Evolutionary conservation across 129 eudicot species (phyloP), one percentile per base, ranked within the genome.

Genomic region (Logfia minima): DNA sequence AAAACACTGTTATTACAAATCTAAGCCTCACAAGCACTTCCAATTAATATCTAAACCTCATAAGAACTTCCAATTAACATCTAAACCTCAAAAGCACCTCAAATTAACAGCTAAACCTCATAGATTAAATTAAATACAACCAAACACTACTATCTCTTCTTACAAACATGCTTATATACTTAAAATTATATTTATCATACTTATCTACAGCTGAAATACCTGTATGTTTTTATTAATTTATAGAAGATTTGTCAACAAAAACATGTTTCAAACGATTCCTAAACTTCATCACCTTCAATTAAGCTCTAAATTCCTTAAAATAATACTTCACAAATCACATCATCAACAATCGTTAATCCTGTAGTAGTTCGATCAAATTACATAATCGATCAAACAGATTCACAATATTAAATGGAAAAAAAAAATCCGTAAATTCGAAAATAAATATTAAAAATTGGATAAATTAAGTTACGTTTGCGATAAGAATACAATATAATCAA

Each of bases 161-260:
- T 14, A 48, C 55, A 48, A 48, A 48, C 55, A 48, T 48, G 55
- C 55, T 48, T 48, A 48, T 48, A 48, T 14, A 14, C 53, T 48
- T 48, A 13, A 2, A 45, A 0, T 10, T 45, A 45, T 45, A 2
- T 14, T 14, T 14, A 71, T 51, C 16, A 19, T 51, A 35, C 17
- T 23, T 14, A 75, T 71, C 79, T 75, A 75, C 61, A 45, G 66
- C 67, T 32, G 39, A 76, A 66, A 53, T 7, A 76, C 66, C 55
- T 53, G 3, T 35, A 62, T 53, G 48, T 14, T 56, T 72, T 28
- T 9, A 14, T 68, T 4, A 9, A 21, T 35, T 10, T 19, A 5
- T 34, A 34, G 37, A 3, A 65, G 68, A 61, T 26, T 72, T 72
- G 52, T 72, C 13, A 13, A 71, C 22, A 24, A 53, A 4, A 55